phyloP scores from a whole-genome alignment of 169 alveolate genomes.

The Toxoplasma gondii region DNA sequence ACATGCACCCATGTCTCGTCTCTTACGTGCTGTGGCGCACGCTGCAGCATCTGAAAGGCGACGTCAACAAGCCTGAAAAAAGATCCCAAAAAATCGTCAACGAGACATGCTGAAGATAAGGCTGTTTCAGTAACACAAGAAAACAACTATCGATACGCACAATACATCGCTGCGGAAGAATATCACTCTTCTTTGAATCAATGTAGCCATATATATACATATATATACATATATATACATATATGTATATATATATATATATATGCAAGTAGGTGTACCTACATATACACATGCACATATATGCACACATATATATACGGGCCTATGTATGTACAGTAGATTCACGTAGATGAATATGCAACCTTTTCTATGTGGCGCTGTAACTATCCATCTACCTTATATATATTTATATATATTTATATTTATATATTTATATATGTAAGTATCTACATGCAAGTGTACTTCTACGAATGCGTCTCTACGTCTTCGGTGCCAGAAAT shows the following conservation, averaged over 20 bases:
- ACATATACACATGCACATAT: neutral
- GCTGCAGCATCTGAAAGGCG: slow-evolving; percentile 73
- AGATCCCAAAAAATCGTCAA: neutral
- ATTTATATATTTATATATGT: neutral
- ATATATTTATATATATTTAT: neutral
- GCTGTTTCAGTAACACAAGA: too few relatives aligned
- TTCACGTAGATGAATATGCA: too few relatives aligned
- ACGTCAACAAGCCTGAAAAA: slow-evolving; percentile 61
- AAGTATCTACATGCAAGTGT: neutral
- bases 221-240: too few relatives aligned
- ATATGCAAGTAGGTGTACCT: neutral
- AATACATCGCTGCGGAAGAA: too few relatives aligned
- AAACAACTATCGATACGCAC: too few relatives aligned
- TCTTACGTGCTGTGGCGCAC: slow-evolving; percentile 70
- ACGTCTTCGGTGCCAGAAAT: too few relatives aligned
- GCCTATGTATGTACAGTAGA: neutral
- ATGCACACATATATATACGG: neutral
- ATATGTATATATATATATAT: too few relatives aligned
- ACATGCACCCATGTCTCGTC: slow-evolving; percentile 69
- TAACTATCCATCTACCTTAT: neutral
- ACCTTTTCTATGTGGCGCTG: too few relatives aligned
- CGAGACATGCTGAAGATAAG: neutral
- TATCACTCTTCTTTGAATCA: too few relatives aligned
- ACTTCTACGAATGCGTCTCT: too few relatives aligned
- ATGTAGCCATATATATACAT: neutral